Evolutionary conservation across 2,329 filamentous ascomycete genomes (phyloP).

Genomic region (Neopestalotiopsis clavispora): DNA sequence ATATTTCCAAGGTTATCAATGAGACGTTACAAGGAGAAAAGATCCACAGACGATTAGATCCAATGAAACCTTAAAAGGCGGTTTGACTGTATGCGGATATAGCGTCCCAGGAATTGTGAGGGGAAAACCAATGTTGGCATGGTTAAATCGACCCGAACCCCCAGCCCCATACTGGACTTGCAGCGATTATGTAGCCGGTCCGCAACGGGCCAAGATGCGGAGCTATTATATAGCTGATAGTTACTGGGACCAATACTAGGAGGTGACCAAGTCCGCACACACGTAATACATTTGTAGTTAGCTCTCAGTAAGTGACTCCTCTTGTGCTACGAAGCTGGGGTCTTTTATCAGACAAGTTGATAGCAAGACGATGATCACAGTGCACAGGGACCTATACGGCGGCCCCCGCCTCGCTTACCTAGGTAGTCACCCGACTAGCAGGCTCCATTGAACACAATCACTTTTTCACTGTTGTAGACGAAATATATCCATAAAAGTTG

Average conservation of each 20-base stretch:
- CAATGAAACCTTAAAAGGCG: constrained; percentile 10
- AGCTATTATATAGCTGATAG: neutral
- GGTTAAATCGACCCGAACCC: neutral
- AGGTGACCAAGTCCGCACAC: too few relatives aligned
- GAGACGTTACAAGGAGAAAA: neutral
- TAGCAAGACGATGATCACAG: neutral
- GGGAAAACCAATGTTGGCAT: constrained; percentile 1
- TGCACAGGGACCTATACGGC: neutral
- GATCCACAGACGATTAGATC: neutral
- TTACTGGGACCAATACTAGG: too few relatives aligned
- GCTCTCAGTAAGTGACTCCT: neutral
- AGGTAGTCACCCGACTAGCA: neutral
- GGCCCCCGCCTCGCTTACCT: neutral
- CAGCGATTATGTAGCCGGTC: neutral
- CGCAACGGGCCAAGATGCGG: neutral
- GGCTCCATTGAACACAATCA: too few relatives aligned
- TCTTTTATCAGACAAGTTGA: neutral
- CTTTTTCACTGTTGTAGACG: too few relatives aligned
- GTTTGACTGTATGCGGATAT: constrained; percentile 5
- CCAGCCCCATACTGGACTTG: neutral
- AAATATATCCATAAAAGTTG: too few relatives aligned
- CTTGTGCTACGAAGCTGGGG: neutral
- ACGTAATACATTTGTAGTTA: too few relatives aligned
- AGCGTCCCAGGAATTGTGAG: neutral
- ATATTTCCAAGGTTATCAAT: neutral